phyloP scores from a whole-genome alignment of 2,329 filamentous ascomycete genomes.

The Hypoxylon sp. region DNA sequence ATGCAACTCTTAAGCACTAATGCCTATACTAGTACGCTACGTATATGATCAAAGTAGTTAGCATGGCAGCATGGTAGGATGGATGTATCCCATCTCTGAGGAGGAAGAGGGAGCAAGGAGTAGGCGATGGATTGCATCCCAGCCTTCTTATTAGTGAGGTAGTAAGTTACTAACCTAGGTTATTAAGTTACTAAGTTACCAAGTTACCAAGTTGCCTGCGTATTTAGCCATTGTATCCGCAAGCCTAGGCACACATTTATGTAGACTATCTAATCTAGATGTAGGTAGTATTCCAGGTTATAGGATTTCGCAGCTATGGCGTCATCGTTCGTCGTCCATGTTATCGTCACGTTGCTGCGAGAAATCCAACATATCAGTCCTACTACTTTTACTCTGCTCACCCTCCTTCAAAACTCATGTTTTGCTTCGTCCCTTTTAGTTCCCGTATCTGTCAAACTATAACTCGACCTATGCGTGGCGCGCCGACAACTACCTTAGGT shows the following conservation, averaged over 20 bases:
- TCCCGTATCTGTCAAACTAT: slow-evolving; percentile 22
- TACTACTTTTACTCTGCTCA: slow-evolving; percentile 34
- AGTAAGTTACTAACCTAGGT: no score
- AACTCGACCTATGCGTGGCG: slow-evolving; percentile 5
- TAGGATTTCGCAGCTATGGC: slow-evolving; percentile 24
- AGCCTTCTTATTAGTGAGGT: slow-evolving; percentile 2
- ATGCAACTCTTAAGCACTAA: slow-evolving; percentile 10
- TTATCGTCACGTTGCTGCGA: slow-evolving; percentile 19
- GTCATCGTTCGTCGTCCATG: slow-evolving; percentile 41
- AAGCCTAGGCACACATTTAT: slow-evolving; percentile 13
- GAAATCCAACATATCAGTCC: slow-evolving; percentile 26
- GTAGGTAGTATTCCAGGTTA: slow-evolving; percentile 10
- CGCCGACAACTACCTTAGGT: slow-evolving; percentile 8
- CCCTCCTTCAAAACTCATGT: slow-evolving; percentile 25
- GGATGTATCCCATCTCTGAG: slow-evolving; percentile 1
- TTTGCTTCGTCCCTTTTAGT: slow-evolving; percentile 20
- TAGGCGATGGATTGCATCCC: slow-evolving; percentile 13
- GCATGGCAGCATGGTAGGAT: neutral
- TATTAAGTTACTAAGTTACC: no score
- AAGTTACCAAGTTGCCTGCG: no score
- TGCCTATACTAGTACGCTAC: slow-evolving; percentile 8
- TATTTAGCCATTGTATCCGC: neutral
- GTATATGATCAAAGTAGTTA: neutral
- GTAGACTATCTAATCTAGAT: neutral
- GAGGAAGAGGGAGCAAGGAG: slow-evolving; percentile 20